phyloP scores from a whole-genome alignment of 768 basidiomycete species.

The Boletales sp. region DNA sequence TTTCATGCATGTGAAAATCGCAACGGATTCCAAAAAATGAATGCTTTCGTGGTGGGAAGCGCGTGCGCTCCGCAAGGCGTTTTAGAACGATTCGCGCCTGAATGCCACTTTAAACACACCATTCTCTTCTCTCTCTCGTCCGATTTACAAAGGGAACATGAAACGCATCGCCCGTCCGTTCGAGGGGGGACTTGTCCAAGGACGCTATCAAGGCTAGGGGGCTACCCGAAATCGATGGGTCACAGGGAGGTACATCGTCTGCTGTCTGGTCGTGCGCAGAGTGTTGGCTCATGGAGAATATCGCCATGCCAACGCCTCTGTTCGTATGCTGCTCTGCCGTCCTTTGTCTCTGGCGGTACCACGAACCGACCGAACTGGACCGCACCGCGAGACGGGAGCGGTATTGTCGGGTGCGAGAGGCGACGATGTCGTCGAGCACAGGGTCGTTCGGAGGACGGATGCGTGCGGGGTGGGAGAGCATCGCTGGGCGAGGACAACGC shows the following conservation, averaged over 20 bases:
- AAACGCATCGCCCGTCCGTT: not conserved
- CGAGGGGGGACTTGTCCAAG: not conserved
- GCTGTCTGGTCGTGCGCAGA: no score
- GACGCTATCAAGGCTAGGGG: not conserved
- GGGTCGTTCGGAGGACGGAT: conserved; percentile 22
- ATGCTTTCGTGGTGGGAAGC: no score
- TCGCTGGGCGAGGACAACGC: conserved; percentile 12
- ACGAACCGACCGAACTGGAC: conserved; percentile 41
- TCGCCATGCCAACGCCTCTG: no score
- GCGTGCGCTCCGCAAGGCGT: no score
- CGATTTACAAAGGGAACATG: not conserved
- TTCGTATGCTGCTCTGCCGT: conserved; percentile 46
- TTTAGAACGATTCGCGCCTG: no score
- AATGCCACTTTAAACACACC: no score
- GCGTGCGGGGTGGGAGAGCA: conserved; percentile 8
- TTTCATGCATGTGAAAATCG: no score
- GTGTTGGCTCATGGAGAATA: no score
- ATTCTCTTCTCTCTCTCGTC: no score
- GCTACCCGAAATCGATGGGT: conserved; percentile 48
- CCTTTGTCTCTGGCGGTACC: conserved; percentile 52
- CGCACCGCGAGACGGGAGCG: conserved; percentile 33
- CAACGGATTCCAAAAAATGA: no score
- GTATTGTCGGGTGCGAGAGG: conserved; percentile 24
- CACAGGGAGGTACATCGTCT: conserved; percentile 41
- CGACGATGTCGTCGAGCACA: not conserved